Evolutionary conservation across 352 stramenopile species (phyloP).

Genomic region (Globisporangium parvum): DNA sequence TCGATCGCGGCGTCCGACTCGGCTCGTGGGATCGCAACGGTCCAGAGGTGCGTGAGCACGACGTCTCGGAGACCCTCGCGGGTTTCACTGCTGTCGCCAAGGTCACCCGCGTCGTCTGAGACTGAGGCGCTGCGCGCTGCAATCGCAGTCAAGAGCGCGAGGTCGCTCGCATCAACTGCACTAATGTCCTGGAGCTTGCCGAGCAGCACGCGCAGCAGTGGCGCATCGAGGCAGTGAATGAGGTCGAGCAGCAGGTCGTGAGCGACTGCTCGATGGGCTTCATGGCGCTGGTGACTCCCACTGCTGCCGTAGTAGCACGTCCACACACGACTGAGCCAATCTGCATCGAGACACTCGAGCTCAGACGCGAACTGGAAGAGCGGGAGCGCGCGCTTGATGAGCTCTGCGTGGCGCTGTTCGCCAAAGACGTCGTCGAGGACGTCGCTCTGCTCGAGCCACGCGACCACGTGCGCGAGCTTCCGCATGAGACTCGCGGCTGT

Average conservation of each 20-base stretch:
- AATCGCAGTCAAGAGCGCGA: slow-evolving; percentile 28
- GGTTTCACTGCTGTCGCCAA: background rate
- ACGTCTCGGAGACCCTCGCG: slow-evolving; percentile 16
- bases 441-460: slow-evolving; percentile 44
- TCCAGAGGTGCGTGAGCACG: slow-evolving; percentile 42
- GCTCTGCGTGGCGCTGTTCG: slow-evolving; percentile 57
- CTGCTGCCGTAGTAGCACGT: slow-evolving; percentile 33
- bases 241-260: slow-evolving; percentile 55
- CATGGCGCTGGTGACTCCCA: slow-evolving; percentile 26
- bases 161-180: slow-evolving; percentile 23
- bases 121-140: slow-evolving; percentile 16
- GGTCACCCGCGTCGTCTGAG: too few species aligned
- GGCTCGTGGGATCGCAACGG: slow-evolving; percentile 13
- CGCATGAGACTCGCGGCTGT: slow-evolving; percentile 18
- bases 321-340: slow-evolving; percentile 55
- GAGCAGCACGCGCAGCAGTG: slow-evolving; percentile 28
- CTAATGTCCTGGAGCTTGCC: slow-evolving; percentile 16
- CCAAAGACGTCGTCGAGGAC: slow-evolving; percentile 54
- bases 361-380: slow-evolving; percentile 55
- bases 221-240: slow-evolving; percentile 36
- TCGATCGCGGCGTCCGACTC: slow-evolving; percentile 21
- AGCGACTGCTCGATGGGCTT: slow-evolving; percentile 30
- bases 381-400: slow-evolving; percentile 53
- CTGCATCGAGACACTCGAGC: slow-evolving; percentile 21
- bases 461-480: slow-evolving; percentile 25